Percentiles rank a stretch among this genome's conserved stretches.
phyloP scores from a whole-genome alignment of 2,329 filamentous ascomycete species.

The Sporothrix luriei region DNA sequence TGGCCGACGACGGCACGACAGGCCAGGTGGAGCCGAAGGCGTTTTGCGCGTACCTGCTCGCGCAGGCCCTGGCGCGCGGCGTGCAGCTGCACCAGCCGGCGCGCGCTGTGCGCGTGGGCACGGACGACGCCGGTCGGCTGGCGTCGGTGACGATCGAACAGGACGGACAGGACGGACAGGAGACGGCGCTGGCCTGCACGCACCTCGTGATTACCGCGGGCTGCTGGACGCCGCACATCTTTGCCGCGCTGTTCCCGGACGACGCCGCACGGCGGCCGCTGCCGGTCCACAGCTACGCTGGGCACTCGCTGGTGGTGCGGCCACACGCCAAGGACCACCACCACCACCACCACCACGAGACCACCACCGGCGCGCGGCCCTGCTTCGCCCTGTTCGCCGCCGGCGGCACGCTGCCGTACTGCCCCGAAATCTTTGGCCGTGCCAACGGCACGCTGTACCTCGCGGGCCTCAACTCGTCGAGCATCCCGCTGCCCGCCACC shows the following conservation, averaged over 20 bases:
- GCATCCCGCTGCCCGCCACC: constrained; percentile 60
- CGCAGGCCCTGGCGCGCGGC: constrained; percentile 59
- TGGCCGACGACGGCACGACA: constrained; percentile 62
- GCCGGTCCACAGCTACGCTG: constrained; percentile 65
- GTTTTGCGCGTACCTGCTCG: constrained; percentile 67
- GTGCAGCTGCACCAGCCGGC: constrained; percentile 68
- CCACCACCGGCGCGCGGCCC: not conserved
- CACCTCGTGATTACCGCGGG: constrained; percentile 69
- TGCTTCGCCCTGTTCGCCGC: constrained; percentile 72
- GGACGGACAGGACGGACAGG: constrained; percentile 37
- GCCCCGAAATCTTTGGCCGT: constrained; percentile 71
- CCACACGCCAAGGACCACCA: constrained; percentile 50
- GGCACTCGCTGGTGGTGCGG: constrained; percentile 69
- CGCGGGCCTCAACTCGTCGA: constrained; percentile 67
- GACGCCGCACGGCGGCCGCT: constrained; percentile 52
- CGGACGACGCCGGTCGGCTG: constrained; percentile 55
- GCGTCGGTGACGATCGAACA: constrained; percentile 49
- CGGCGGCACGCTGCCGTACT: constrained; percentile 57
- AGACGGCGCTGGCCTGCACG: constrained; percentile 62
- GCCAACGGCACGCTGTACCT: constrained; percentile 70
- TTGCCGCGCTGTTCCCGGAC: constrained; percentile 60
- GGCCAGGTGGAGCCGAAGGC: constrained; percentile 70
- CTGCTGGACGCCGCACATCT: constrained; percentile 70
- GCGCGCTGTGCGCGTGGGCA: constrained; percentile 55
- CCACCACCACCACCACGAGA: no score